Evolutionary conservation across 2,329 filamentous ascomycete genomes (phyloP).

Genomic region (Trichocomaceae sp.): DNA sequence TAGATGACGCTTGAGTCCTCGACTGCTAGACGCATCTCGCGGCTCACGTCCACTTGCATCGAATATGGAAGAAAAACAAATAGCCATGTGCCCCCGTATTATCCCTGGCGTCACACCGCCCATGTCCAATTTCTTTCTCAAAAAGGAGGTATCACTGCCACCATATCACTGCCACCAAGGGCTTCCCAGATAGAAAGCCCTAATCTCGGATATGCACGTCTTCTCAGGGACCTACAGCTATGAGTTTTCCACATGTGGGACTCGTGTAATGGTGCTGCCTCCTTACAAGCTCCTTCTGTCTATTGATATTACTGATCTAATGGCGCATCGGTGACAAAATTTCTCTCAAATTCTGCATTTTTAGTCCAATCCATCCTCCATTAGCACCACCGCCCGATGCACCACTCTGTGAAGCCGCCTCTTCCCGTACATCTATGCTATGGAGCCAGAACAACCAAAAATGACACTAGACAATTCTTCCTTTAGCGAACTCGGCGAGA

Average conservation of each 20-base stretch:
- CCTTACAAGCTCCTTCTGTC: conserved; percentile 1
- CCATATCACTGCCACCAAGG: neutral
- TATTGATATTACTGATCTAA: neutral
- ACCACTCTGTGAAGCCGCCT: neutral
- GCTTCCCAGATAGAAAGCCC: neutral
- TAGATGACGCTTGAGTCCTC: neutral
- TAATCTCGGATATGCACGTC: neutral
- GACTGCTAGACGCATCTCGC: neutral
- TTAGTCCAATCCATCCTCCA: neutral
- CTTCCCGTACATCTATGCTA: conserved; percentile 4
- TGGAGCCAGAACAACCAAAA: conserved; percentile 1
- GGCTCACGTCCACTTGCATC: neutral
- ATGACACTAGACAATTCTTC: conserved; percentile 9
- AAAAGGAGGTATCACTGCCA: neutral
- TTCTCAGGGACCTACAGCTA: neutral
- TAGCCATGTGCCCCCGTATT: conserved; percentile 8
- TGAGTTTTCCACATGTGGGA: neutral
- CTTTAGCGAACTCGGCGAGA: neutral
- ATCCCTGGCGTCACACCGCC: conserved; percentile 11
- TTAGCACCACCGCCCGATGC: neutral
- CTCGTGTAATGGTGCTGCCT: conserved; percentile 4
- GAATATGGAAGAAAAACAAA: neutral
- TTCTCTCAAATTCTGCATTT: neutral
- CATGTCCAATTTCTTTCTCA: neutral
- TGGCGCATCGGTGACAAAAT: neutral